phyloP scores from a whole-genome alignment of 1,139 yeast genomes.

The Candida sojae region DNA sequence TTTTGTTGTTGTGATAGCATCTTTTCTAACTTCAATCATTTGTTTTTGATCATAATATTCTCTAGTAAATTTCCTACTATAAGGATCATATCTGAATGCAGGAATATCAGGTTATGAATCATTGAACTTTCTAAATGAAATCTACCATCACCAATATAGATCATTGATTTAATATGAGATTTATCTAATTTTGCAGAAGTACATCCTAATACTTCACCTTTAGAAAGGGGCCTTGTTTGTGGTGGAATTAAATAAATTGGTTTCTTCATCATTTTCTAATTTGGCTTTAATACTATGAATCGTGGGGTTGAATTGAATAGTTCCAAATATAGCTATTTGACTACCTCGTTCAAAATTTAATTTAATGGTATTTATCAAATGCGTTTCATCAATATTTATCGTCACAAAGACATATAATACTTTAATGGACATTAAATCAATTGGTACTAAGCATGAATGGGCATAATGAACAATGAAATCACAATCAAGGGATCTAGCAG shows the following conservation, averaged over 20 bases:
- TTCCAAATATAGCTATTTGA: slow-evolving; percentile 81
- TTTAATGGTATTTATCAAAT: slow-evolving; percentile 73
- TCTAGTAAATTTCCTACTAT: slow-evolving; percentile 83
- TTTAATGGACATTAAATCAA: slow-evolving; percentile 85
- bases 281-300: slow-evolving; percentile 75
- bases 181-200: slow-evolving; percentile 81
- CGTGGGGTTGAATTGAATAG: slow-evolving; percentile 95
- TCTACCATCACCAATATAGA: slow-evolving; percentile 94
- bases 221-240: slow-evolving; percentile 88
- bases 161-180: slow-evolving; percentile 70
- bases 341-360: slow-evolving; percentile 66
- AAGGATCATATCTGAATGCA: slow-evolving; percentile 94
- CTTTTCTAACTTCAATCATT: slow-evolving; percentile 69
- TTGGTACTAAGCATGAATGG: slow-evolving; percentile 95
- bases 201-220: slow-evolving; percentile 96
- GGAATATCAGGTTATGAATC: slow-evolving; percentile 96
- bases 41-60: slow-evolving; percentile 88
- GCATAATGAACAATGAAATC: slow-evolving; percentile 97
- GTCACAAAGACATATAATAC: slow-evolving; percentile 95
- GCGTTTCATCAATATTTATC: slow-evolving; percentile 82
- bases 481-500: slow-evolving; percentile 90
- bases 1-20: slow-evolving; percentile 66
- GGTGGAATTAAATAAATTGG: slow-evolving; percentile 76
- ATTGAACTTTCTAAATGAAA: slow-evolving; percentile 94
- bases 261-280: slow-evolving; percentile 50